Evolutionary conservation across 2,329 filamentous ascomycete species (phyloP), one percentile per base, ranked within the genome.

Genomic region (Hypoxylon sp.): DNA sequence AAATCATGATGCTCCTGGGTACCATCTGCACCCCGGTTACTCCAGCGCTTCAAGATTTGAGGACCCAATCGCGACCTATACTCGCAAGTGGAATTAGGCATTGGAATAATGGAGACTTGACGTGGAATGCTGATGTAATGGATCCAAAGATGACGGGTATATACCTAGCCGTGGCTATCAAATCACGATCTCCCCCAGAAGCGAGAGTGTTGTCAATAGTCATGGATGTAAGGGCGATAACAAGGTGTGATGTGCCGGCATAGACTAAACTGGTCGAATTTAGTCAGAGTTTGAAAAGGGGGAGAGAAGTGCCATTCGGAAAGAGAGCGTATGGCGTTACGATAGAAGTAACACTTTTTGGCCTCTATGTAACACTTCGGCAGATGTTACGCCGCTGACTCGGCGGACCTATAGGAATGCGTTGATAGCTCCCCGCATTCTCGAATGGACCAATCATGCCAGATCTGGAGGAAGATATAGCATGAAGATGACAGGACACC

Each of bases 351-450:
- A 30, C 45, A 40, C 36, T 18, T 20, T 40, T 40, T 59, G 44
- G 55, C 22, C 24, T 36, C n/a, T 36, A 52, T 56, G 64, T 53
- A 62, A 54, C 44, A 7, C 33, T 50, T 58, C 61, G 64, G 64
- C 46, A 69, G 50, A 69, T 63, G 57, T 32, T 48, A 30, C 57
- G 55, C 53, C 32, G 32, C 40, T 7, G 16, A 58, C 20, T 40
- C 22, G 38, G 46, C 33, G 38, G 33, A 18, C 67, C 67, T 58
- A 67, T 69, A 65, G 61, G 64, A 63, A 61, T 7, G 33, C 57
- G n/a, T 53, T 32, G 40, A 60, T 56, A 49, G 42, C 58, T 53
- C 67, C 65, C 67, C 67, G 67, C 67, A 67, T 67, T 67, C 36
- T 22, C 12, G 50, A 46, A 49, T n/a, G 24, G 26, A 40, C 64